phyloP scores from a whole-genome alignment of 2,329 filamentous ascomycete species.

The Didymella glomerata region DNA sequence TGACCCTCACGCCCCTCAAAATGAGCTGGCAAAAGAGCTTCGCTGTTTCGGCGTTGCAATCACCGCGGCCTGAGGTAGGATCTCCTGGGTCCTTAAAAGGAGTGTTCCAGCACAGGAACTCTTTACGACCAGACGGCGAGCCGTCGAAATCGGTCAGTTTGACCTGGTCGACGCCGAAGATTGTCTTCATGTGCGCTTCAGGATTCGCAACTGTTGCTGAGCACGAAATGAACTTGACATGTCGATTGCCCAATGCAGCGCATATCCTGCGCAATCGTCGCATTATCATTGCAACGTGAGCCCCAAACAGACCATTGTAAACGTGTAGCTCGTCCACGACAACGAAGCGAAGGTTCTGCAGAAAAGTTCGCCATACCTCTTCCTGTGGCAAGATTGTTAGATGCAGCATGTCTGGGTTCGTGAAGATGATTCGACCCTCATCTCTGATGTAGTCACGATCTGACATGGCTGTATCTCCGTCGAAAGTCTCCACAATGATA shows the following conservation, averaged over 20 bases:
- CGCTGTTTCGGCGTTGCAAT: conserved; percentile 84
- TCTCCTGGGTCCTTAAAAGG: conserved; percentile 90
- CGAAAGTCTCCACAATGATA: conserved; percentile 87
- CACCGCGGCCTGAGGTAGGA: conserved; percentile 84
- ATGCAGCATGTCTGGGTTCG: conserved; percentile 98
- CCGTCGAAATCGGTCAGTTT: conserved; percentile 88
- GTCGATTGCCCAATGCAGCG: conserved; percentile 84
- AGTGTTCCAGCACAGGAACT: conserved; percentile 98
- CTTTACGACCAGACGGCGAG: conserved; percentile 89
- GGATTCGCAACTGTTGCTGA: conserved; percentile 97
- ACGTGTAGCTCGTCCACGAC: conserved; percentile 89
- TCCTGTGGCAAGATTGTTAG: conserved; percentile 93
- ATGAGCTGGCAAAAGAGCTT: conserved; percentile 90
- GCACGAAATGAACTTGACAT: conserved; percentile 91
- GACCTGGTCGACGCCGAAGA: conserved; percentile 89
- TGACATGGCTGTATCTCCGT: conserved; percentile 88
- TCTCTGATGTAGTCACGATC: conserved; percentile 83
- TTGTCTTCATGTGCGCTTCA: conserved; percentile 85
- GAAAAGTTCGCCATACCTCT: conserved; percentile 83
- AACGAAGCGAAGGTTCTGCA: conserved; percentile 90
- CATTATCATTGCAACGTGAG: conserved; percentile 96
- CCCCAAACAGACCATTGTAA: conserved; percentile 93
- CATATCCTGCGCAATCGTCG: conserved; percentile 85
- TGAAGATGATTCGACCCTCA: conserved; percentile 91
- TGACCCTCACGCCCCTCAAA: conserved; percentile 85